Base-by-base conservation (phyloP, 1,284 basidiomycete genomes). In the Blastosporella zonata region DNA sequence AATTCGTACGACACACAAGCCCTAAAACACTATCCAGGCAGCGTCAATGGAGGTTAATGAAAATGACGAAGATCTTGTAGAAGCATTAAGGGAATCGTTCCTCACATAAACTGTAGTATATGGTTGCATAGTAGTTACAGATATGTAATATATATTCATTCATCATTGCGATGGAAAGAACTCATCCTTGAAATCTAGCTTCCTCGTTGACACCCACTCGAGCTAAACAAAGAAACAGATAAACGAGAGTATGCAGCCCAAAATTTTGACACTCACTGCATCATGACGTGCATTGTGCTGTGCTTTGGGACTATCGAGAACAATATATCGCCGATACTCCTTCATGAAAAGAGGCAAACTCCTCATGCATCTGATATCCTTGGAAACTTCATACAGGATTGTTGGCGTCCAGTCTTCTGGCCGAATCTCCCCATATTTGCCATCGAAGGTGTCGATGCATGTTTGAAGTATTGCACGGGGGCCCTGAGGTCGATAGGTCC, bases 251-350 rank as follows among this genome's bases (percentile, higher is more conserved):
- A 15, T 37, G 2, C 8, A 12, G 3, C 36, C 21, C 8, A 6
- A 12, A 7, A 37, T 4, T 3, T 15, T 15, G 52, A 17, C n/a
- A 64, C 64, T 53, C 39, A 68, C 67, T 21, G 63, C 61, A 40
- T 64, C 60, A 34, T 40, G 49, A 45, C 54, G 31, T 0, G n/a
- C 27, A 17, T 46, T 25, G 34, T 39, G 52, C 3, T 8, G 41
- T 35, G 66, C 63, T 36, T 52, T 59, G 31, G 63, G 57, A 17
- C 70, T 70, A 52, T 63, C 69, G 43, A 87, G 63, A 1, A 84
- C 70, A 9, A 84, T 77, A 62, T 76, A 87, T 28, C 85, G 74
- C 18, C 85, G 74, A 56, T 82, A 80, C 21, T 70, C 56, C 37
- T 71, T 63, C 74, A 84, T 80, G 23, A 87, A 69, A 22, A 57